Evolutionary conservation across 2,329 filamentous ascomycete genomes (phyloP), one percentile per base, ranked within the genome.

Genomic region (Lachnellula hyalina): DNA sequence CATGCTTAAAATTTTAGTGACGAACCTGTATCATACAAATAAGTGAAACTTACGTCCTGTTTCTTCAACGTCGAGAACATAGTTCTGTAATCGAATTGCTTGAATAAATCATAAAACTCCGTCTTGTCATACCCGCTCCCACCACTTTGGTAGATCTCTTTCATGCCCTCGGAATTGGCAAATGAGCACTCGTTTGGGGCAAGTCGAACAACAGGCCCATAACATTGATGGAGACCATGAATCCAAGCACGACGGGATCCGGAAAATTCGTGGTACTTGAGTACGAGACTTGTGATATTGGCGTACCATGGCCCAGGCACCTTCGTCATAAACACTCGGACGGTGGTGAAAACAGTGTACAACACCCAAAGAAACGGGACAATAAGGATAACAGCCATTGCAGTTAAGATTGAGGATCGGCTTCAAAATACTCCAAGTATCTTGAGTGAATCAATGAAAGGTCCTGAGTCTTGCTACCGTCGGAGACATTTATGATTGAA

Each of bases 81-180:
- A 79, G 28, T 32, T 78, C 78, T 77, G 57, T 75, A 74, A 5
- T 77, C 79, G 57, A 79, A 84, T 1, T 82, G 72, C 52, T 66
- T 76, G 57, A 85, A 85, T 9, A 84, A 67, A 61, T 83, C 70
- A 60, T 85, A 85, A 58, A 84, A 84, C 54, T 80, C 77, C 0
- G 81, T 83, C 71, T 84, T 85, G 63, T 84, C 80, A 62, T 81
- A 85, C 32, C 82, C 82, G 61, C 80, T 84, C 4, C 82, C 81
- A 0, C 77, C 76, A 0, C 79, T 79, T 63, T 77, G 76, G 67
- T 85, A 85, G 41, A 84, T 84, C 70, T 84, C 79, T 65, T 82
- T 84, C 52, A 83, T 70, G 0, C 78, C 82, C 7, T 74, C 71
- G 8, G 73, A 70, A 2, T 80, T 82, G 1, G 80, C 75, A 56